A percentile compares a stretch with the other conserved stretches of the same genome.
phyloP scores from a whole-genome alignment of 2,329 filamentous ascomycete species.

The Cadophora malorum region DNA sequence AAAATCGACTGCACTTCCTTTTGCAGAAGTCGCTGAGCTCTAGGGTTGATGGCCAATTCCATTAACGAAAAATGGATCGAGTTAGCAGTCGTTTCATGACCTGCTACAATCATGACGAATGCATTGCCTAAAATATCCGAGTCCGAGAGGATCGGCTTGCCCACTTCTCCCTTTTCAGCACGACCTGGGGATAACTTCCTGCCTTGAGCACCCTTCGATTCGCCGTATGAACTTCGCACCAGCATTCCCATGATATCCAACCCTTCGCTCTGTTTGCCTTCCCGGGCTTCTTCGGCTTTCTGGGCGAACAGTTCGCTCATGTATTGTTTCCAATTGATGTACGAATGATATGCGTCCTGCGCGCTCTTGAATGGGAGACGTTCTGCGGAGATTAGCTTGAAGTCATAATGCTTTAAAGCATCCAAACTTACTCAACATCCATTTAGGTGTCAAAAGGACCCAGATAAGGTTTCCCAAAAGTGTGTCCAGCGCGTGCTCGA shows the following conservation, averaged over 20 bases:
- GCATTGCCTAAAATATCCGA: conserved; percentile 76
- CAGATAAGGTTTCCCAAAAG: conserved; percentile 60
- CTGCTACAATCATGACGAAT: conserved; percentile 72
- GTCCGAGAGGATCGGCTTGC: conserved; percentile 60
- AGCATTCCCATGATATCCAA: conserved; percentile 63
- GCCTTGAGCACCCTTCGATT: conserved; percentile 19
- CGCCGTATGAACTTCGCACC: conserved; percentile 53
- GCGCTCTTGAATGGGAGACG: conserved; percentile 53
- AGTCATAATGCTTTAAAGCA: background rate
- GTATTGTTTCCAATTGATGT: conserved; percentile 64
- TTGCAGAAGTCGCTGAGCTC: conserved; percentile 70
- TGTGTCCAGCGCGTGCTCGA: conserved; percentile 58
- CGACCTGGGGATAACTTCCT: conserved; percentile 51
- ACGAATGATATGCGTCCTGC: conserved; percentile 53
- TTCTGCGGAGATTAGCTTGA: conserved; percentile 37
- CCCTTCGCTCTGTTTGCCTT: conserved; percentile 48
- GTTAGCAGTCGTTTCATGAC: conserved; percentile 83
- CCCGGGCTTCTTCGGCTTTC: conserved; percentile 55
- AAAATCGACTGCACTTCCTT: conserved; percentile 72
- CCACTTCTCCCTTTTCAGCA: conserved; percentile 57
- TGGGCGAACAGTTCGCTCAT: conserved; percentile 64
- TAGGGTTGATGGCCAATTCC: conserved; percentile 69
- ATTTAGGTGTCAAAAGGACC: conserved; percentile 58
- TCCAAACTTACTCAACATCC: conserved; percentile 52
- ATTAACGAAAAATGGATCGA: conserved; percentile 74